Evolutionary conservation across 83 land plant species (phyloP).

Genomic region (Diphasiastrum complanatum): DNA sequence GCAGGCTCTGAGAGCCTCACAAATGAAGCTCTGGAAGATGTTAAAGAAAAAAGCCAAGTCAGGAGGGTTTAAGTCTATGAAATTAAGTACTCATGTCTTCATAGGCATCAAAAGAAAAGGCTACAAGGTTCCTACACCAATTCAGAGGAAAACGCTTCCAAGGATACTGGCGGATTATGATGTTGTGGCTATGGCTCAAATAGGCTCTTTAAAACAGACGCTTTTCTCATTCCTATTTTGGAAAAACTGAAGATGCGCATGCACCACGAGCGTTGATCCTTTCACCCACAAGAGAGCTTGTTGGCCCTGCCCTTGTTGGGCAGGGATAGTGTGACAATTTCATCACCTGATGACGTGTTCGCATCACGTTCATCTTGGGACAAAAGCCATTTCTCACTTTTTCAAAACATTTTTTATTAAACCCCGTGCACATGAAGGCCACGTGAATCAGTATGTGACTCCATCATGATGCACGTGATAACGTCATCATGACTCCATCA

Average conservation of each 20-base stretch:
- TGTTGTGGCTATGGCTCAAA: constrained; percentile 97
- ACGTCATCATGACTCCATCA: too few species aligned
- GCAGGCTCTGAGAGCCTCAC: too few species aligned
- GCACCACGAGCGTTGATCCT: constrained; percentile 77
- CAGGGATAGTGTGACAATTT: too few species aligned
- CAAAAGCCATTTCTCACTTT: too few species aligned
- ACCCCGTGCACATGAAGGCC: too few species aligned
- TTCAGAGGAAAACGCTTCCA: constrained; percentile 94
- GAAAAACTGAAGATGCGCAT: constrained; percentile 57
- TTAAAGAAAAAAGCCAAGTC: constrained; percentile 75
- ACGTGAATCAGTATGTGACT: too few species aligned
- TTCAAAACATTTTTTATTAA: too few species aligned
- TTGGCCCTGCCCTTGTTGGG: too few species aligned
- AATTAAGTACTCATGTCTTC: constrained; percentile 53
- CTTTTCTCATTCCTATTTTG: constrained; percentile 85
- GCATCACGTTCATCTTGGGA: too few species aligned
- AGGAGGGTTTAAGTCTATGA: constrained; percentile 84
- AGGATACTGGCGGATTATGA: constrained; percentile 66
- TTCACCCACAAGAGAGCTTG: constrained; percentile 82
- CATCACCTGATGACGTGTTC: too few species aligned
- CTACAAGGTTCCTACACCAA: constrained; percentile 86
- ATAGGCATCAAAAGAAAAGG: constrained; percentile 72
- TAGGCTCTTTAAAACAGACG: constrained; percentile 94
- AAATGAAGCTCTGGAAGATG: too few species aligned
- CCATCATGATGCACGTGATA: too few species aligned